Conservation (phyloP, 2,329 filamentous ascomycete genomes). For the Colletotrichum sp. region DNA sequence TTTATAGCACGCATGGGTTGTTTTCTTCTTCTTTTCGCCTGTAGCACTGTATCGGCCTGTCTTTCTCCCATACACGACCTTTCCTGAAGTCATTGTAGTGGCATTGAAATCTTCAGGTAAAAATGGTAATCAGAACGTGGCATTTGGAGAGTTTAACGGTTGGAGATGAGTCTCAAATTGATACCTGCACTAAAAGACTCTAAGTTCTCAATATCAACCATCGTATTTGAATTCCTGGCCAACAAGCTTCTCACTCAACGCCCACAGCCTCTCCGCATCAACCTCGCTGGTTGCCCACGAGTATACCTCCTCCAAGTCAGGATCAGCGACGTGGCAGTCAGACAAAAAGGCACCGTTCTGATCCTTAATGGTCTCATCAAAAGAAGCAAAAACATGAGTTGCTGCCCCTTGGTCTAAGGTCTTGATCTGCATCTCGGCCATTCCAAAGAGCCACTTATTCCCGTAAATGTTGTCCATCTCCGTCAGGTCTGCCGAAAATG, state of each 20-base stretch:
- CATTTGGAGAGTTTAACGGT: too few species aligned
- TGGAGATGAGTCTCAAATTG: not conserved
- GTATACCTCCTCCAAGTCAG: not conserved
- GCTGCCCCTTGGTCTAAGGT: not conserved
- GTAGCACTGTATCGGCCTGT: too few species aligned
- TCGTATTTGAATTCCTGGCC: fast-evolving
- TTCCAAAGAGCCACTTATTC: not conserved
- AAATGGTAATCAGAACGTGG: too few species aligned
- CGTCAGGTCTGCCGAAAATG: not conserved
- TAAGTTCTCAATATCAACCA: not conserved
- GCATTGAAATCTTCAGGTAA: too few species aligned
- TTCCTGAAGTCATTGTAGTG: too few species aligned
- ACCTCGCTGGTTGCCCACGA: not conserved
- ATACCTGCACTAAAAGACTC: not conserved
- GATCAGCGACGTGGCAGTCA: not conserved
- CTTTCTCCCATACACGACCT: too few species aligned
- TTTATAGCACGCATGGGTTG: too few species aligned
- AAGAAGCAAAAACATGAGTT: not conserved
- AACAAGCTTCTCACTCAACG: not conserved
- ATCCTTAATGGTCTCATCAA: not conserved
- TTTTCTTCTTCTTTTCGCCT: too few species aligned
- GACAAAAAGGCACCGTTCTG: not conserved
- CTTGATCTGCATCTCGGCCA: not conserved
- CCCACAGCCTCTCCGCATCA: not conserved
- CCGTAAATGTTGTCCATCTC: not conserved